Conservation (phyloP, 768 basidiomycete species). For the Artomyces pyxidatus region DNA sequence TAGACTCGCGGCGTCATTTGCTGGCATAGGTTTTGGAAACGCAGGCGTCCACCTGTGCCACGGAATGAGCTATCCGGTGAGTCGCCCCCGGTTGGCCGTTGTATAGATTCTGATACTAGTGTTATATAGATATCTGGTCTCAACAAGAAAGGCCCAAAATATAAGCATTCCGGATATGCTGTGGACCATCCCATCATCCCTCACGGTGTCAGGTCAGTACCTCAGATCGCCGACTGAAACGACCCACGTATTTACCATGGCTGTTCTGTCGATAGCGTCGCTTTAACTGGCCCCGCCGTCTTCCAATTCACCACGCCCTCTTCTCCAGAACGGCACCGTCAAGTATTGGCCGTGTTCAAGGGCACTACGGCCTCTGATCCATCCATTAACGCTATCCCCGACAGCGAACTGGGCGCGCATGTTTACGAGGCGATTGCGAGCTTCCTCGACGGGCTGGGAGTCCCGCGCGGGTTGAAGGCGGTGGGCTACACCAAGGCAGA, state of each 20-base stretch:
- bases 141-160: slow-evolving; percentile 92
- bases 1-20: slow-evolving; percentile 87
- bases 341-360: slow-evolving; percentile 80
- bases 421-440: slow-evolving; percentile 81
- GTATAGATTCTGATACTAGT: not conserved
- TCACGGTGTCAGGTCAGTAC: slow-evolving; percentile 71
- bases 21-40: slow-evolving; percentile 93
- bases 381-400: slow-evolving; percentile 63
- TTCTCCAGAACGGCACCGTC: slow-evolving; percentile 83
- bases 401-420: slow-evolving; percentile 69
- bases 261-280: slow-evolving; percentile 46
- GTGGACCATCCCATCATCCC: slow-evolving; percentile 88
- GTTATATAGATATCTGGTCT: slow-evolving; percentile 70
- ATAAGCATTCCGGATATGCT: slow-evolving; percentile 83
- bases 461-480: slow-evolving; percentile 80
- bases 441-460: slow-evolving; percentile 78
- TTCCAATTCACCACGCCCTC: slow-evolving; percentile 96
- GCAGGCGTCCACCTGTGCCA: slow-evolving; percentile 90
- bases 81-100: slow-evolving; percentile 13
- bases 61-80: slow-evolving; percentile 81
- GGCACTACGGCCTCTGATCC: slow-evolving; percentile 57
- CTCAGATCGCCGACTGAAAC: not conserved
- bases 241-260: no score
- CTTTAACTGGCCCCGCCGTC: slow-evolving; percentile 87
- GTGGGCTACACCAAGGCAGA: slow-evolving; percentile 69